phyloP scores from a whole-genome alignment of 1,139 yeast genomes.

The Blastobotrys capitulatus region DNA sequence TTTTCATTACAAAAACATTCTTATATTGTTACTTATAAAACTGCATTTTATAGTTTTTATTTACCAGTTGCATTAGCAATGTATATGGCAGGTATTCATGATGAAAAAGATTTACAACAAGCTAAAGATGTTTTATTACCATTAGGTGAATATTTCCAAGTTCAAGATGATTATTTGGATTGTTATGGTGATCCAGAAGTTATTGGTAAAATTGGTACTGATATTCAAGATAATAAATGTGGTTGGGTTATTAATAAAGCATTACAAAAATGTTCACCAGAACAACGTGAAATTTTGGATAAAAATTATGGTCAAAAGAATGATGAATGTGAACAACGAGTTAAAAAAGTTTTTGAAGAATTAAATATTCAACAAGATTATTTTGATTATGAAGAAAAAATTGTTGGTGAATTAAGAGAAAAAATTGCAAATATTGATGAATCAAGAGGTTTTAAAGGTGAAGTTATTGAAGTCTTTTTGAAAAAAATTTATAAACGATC shows the following conservation, averaged over 20 bases:
- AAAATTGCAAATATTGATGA: constrained; percentile 75
- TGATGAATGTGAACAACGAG: constrained; percentile 58
- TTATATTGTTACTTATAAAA: constrained; percentile 91
- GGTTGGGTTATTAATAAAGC: constrained; percentile 98
- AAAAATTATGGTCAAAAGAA: constrained; percentile 86
- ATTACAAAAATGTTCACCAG: constrained; percentile 66
- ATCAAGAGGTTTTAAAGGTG: constrained; percentile 83
- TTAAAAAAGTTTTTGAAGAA: constrained; percentile 70
- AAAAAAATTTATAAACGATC: constrained; percentile 90
- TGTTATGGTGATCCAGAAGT: constrained; percentile 97
- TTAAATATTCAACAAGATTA: constrained; percentile 68
- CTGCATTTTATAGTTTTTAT: constrained; percentile 96
- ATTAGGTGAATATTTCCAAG: constrained; percentile 97
- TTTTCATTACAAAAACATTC: constrained; percentile 88
- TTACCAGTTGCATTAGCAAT: constrained; percentile 96
- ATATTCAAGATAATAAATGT: constrained; percentile 96
- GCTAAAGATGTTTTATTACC: constrained; percentile 86
- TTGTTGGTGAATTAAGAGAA: constrained; percentile 57
- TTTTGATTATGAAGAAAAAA: constrained; percentile 73
- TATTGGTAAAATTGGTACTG: constrained; percentile 98
- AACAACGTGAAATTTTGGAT: constrained; percentile 78
- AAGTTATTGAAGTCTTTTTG: constrained; percentile 77
- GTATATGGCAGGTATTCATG: constrained; percentile 78
- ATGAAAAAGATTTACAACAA: constrained; percentile 74
- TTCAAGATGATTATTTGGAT: constrained; percentile 96